Percentiles rank a stretch among this genome's conserved stretches.
These are phyloP conservation scores for Hirsutella rhossiliensis DNA, from an alignment of 2,329 filamentous ascomycete species.

Conservation along the genomic window DNA sequence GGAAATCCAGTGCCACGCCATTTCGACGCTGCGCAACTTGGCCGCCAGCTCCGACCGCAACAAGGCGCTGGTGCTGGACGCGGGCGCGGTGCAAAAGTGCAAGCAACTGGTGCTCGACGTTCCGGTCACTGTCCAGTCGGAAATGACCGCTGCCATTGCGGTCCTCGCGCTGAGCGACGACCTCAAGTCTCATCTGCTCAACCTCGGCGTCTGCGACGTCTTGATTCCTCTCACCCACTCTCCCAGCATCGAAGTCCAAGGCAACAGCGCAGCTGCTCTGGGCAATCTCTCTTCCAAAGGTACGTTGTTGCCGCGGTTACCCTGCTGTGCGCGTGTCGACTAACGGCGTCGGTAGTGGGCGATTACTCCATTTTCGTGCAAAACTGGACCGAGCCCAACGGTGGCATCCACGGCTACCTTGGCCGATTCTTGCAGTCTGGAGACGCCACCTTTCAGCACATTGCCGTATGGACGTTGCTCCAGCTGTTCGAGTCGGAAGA, in stretches of 20 bases:
- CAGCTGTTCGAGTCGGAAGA: conserved; percentile 95
- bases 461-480: conserved; percentile 94
- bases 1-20: conserved; percentile 97
- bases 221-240: conserved; percentile 92
- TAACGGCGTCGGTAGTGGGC: conserved; percentile 51
- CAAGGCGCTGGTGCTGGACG: conserved; percentile 94
- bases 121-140: conserved; percentile 87
- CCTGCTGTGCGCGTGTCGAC: background rate
- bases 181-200: conserved; percentile 80
- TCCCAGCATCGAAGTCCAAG: conserved; percentile 93
- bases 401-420: conserved; percentile 91
- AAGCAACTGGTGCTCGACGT: conserved; percentile 92
- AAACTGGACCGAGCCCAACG: conserved; percentile 85
- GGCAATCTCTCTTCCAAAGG: conserved; percentile 97
- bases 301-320: conserved; percentile 26
- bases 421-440: conserved; percentile 86
- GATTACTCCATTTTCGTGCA: conserved; percentile 95
- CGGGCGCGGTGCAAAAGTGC: conserved; percentile 95
- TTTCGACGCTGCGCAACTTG: conserved; percentile 89
- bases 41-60: conserved; percentile 95
- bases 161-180: conserved; percentile 93
- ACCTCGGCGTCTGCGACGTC: conserved; percentile 90
- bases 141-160: conserved; percentile 99
- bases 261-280: conserved; percentile 90
- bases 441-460: conserved; percentile 96